These are phyloP conservation scores for Ambrosia trifida DNA, from an alignment of 129 eudicot genomes.

Conservation along the genomic window DNA sequence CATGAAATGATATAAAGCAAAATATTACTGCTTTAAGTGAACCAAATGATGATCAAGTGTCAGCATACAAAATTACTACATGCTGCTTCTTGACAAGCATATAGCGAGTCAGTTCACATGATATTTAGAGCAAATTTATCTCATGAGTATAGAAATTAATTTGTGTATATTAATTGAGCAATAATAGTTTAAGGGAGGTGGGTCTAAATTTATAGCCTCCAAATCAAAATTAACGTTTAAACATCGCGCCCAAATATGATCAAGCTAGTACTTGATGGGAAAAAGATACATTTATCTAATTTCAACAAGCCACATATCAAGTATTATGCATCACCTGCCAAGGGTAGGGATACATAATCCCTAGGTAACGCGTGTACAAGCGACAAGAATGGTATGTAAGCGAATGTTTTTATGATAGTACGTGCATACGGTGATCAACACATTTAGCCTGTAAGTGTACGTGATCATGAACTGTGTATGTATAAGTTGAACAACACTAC, in stretches of 20 bases:
- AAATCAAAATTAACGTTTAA: background rate
- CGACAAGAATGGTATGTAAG: too few species aligned
- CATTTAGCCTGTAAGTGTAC: too few species aligned
- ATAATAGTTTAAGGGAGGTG: background rate
- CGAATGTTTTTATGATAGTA: too few species aligned
- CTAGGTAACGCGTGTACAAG: too few species aligned
- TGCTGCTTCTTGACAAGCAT: background rate
- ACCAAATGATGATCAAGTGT: slow-evolving; percentile 4
- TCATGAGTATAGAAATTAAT: background rate
- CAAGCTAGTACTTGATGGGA: background rate
- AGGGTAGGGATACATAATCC: too few species aligned
- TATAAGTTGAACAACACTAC: too few species aligned
- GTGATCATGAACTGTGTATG: too few species aligned
- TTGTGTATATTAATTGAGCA: background rate
- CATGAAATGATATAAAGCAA: background rate
- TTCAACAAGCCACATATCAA: too few species aligned
- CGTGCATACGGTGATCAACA: too few species aligned
- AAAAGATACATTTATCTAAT: too few species aligned
- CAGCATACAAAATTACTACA: background rate
- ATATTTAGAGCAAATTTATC: background rate
- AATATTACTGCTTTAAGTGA: background rate
- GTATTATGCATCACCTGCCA: too few species aligned
- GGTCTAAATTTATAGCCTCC: background rate
- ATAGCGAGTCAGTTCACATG: background rate
- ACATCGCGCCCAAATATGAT: background rate